Conservation (phyloP, 2,329 filamentous ascomycete genomes). For the Colletotrichum siamense region DNA sequence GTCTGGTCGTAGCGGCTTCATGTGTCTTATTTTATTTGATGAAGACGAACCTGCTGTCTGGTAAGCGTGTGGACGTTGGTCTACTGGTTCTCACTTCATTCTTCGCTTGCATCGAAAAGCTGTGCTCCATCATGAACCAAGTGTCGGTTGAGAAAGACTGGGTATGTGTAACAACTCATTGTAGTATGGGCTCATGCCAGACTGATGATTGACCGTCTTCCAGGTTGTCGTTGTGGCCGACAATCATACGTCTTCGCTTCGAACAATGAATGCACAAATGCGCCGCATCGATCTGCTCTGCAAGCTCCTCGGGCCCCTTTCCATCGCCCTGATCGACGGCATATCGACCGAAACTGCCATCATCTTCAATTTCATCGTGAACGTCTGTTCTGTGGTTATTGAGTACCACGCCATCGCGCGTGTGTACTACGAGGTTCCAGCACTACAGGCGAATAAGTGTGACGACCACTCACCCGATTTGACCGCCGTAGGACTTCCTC, state of each 20-base stretch:
- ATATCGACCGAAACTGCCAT: constrained; percentile 55
- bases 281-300: constrained; percentile 66
- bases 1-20: constrained; percentile 11
- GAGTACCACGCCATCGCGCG: constrained; percentile 58
- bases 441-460: constrained; percentile 29
- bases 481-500: background rate
- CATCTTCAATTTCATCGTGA: constrained; percentile 53
- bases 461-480: background rate
- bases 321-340: constrained; percentile 57
- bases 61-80: background rate
- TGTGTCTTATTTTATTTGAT: constrained; percentile 6
- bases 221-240: constrained; percentile 46
- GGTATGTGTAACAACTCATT: constrained; percentile 40
- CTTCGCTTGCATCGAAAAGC: constrained; percentile 66
- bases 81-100: background rate
- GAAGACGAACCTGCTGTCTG: background rate
- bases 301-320: constrained; percentile 62
- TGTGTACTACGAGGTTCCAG: constrained; percentile 31
- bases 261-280: constrained; percentile 62
- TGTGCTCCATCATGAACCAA: constrained; percentile 67
- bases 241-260: constrained; percentile 7
- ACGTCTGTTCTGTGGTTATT: constrained; percentile 48
- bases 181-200: background rate
- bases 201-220: background rate
- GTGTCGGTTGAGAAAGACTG: constrained; percentile 76